These are phyloP conservation scores for Draba incana DNA, from an alignment of 345 rosid genomes.

Conservation along the genomic window DNA sequence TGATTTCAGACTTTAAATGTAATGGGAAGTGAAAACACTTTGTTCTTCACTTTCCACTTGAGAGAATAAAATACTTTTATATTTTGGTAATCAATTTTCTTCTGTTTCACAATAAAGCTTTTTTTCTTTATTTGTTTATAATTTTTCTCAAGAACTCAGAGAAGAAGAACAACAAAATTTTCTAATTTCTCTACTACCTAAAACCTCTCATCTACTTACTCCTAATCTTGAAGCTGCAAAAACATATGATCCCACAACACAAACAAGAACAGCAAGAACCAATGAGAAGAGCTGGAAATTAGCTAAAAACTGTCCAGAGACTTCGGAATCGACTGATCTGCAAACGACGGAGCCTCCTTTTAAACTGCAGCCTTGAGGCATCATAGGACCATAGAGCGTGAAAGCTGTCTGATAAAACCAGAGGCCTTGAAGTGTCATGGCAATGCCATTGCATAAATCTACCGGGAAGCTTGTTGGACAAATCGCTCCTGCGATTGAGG, in stretches of 20 bases:
- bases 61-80: neutral
- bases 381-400: conserved; percentile 91
- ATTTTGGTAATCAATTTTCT: conserved; percentile 17
- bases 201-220: conserved; percentile 21
- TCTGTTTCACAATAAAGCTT: conserved; percentile 6
- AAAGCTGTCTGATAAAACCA: conserved; percentile 99
- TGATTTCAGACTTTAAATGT: conserved; percentile 26
- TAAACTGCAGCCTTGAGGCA: conserved; percentile 78
- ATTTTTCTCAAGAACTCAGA: neutral
- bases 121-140: neutral
- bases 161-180: neutral
- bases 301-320: conserved; percentile 84
- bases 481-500: conserved; percentile 70
- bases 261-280: conserved; percentile 63
- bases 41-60: conserved; percentile 1
- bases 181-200: conserved; percentile 23
- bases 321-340: conserved; percentile 52
- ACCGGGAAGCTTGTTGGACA: conserved; percentile 79
- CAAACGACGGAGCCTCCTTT: conserved; percentile 55
- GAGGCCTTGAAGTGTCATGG: conserved; percentile 89
- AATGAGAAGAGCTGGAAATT: conserved; percentile 77
- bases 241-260: conserved; percentile 60
- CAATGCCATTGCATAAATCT: conserved; percentile 73
- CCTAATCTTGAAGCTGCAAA: conserved; percentile 66
- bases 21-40: conserved; percentile 25